Evolutionary conservation across 306 rosid genomes (phyloP).

Genomic region (Carpinus fangiana): DNA sequence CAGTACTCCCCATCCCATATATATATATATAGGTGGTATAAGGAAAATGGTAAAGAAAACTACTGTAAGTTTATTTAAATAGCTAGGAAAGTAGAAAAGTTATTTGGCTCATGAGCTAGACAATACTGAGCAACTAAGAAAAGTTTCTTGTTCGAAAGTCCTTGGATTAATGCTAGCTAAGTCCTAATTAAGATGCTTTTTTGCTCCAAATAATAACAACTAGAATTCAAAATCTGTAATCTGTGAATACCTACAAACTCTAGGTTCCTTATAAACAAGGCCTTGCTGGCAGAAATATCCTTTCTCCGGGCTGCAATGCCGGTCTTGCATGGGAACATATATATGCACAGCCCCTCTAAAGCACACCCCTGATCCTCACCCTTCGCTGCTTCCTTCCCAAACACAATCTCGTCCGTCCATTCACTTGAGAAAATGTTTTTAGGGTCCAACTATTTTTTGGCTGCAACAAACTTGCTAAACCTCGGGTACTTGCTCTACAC

Average conservation of each 20-base stretch:
- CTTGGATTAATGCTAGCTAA: too few species aligned
- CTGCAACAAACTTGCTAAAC: constrained; percentile 41
- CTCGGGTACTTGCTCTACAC: constrained; percentile 48
- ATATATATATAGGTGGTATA: too few species aligned
- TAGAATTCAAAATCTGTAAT: too few species aligned
- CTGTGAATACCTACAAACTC: constrained; percentile 58
- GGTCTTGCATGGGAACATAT: constrained; percentile 55
- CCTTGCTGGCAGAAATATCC: constrained; percentile 60
- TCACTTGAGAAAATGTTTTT: constrained; percentile 54
- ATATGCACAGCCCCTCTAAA: constrained; percentile 64
- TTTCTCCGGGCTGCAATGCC: constrained; percentile 65
- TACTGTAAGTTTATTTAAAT: too few species aligned
- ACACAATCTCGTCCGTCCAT: constrained; percentile 62
- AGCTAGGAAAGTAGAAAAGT: too few species aligned
- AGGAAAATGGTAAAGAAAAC: too few species aligned
- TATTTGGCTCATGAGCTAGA: too few species aligned
- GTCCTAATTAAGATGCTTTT: too few species aligned
- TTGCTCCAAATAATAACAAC: too few species aligned
- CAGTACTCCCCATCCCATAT: too few species aligned
- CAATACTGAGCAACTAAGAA: too few species aligned
- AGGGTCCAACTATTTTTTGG: constrained; percentile 58
- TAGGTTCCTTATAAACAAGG: constrained; percentile 56
- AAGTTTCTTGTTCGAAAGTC: too few species aligned
- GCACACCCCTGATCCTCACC: constrained; percentile 56
- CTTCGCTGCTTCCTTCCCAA: constrained; percentile 45